phyloP scores from a whole-genome alignment of 306 rosid genomes.

The Prunus campanulata region DNA sequence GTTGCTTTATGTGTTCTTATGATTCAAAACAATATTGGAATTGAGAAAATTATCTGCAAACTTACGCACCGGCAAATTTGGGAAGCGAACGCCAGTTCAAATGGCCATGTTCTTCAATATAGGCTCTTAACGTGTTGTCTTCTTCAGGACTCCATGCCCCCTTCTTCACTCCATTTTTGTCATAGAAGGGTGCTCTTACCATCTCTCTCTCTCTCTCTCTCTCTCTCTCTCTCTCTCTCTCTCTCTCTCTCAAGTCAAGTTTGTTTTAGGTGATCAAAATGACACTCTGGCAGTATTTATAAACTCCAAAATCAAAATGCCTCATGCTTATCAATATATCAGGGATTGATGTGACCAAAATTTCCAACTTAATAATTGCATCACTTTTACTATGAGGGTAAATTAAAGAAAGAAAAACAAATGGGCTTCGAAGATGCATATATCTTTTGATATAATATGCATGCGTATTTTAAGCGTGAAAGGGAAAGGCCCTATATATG shows the following conservation, averaged over 20 bases:
- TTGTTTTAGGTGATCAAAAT: neutral
- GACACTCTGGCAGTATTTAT: neutral
- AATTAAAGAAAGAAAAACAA: neutral
- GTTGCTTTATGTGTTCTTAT: neutral
- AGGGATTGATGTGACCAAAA: too few species aligned
- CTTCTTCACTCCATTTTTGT: constrained; percentile 61
- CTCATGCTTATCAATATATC: too few species aligned
- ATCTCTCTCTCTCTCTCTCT: constrained; percentile 13
- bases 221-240: constrained; percentile 5
- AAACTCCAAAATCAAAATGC: neutral
- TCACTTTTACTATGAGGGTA: neutral
- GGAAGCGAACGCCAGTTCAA: constrained; percentile 77
- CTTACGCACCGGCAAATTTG: constrained; percentile 37
- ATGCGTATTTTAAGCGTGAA: neutral
- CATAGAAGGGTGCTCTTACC: constrained; percentile 69
- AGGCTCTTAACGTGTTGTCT: constrained; percentile 53
- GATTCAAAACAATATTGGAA: neutral
- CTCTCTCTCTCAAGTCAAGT: neutral
- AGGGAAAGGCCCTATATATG: neutral
- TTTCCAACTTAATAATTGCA: neutral
- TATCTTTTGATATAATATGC: neutral
- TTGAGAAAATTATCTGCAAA: neutral
- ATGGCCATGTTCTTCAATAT: constrained; percentile 48
- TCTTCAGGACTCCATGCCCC: constrained; percentile 81
- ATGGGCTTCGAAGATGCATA: neutral